Base-by-base conservation (phyloP, 2,329 filamentous ascomycete genomes). In the Chrysosporium keratinophilum region DNA sequence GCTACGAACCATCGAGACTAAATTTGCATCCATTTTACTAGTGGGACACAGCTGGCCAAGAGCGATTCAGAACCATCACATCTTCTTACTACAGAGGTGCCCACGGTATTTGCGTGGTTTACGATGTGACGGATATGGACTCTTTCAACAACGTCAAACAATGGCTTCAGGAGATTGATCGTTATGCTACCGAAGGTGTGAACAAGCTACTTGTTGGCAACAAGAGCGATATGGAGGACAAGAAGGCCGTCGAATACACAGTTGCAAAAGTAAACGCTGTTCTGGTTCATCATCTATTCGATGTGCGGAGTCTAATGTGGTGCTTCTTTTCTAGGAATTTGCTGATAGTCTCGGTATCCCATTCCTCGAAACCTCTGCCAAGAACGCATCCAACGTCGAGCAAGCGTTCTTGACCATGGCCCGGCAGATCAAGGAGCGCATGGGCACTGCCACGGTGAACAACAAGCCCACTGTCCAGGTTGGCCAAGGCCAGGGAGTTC, bases 121-220 rank as follows among this genome's bases (percentile, higher is more conserved):
- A 97, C 81, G 93, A 98, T 84, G 93, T 98, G 69, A 98, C 93
- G 63, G 93, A 98, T 73, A 96, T 97, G 91, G 93, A 97, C 74
- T 95, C 88, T 31, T 98, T 98, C 88, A 97, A 98, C 84, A 98
- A 97, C 78, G 93, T 98, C 67, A 97, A 98, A 87, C 93, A 98
- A 80, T 98, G 93, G 93, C 83, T 98, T 59, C 93, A 98, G 75
- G 93, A 98, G 78, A 98, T 98, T 66, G 93, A 98, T 78, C 85
- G 93, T 72, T 97, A 98, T 69, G 93, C 93, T 65, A 98, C 93
- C 63, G 93, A 98, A 76, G 93, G 93, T 62, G 93, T 98, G 69
- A 98, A 98, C 83, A 98, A 98, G 82, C 81, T 98, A 62, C 84
- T 98, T 58, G 91, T 98, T 59, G 93, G 93, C 69, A 98, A 98